A percentile compares a stretch with the other conserved stretches of the same genome.
Evolutionary conservation across 148 eudicot genomes (phyloP).

Genomic region (Persicaria maculosa): DNA sequence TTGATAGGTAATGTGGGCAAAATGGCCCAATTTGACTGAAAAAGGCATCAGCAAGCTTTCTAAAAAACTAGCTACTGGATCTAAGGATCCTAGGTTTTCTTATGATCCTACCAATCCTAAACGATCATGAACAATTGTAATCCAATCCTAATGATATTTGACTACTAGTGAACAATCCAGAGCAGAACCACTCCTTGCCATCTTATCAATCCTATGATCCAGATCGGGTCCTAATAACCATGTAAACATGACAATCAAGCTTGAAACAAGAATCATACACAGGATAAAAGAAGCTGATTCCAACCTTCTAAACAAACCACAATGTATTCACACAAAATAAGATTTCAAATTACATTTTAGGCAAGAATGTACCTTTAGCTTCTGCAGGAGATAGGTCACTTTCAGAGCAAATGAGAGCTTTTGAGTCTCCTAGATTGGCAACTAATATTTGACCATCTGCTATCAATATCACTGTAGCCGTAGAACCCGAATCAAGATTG

Average conservation of each 20-base stretch:
- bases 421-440: slow-evolving; percentile 93
- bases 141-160: too few species aligned
- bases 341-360: slow-evolving; percentile 11
- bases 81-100: too few species aligned
- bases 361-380: slow-evolving; percentile 62
- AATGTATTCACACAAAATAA: neutral
- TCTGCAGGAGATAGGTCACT: slow-evolving; percentile 58
- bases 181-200: too few species aligned
- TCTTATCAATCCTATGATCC: too few species aligned
- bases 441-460: slow-evolving; percentile 75
- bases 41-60: too few species aligned
- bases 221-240: too few species aligned
- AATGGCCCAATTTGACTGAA: too few species aligned
- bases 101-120: too few species aligned
- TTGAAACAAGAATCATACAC: neutral
- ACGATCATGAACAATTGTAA: too few species aligned
- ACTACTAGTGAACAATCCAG: too few species aligned
- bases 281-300: neutral
- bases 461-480: slow-evolving; percentile 68
- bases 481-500: slow-evolving; percentile 75
- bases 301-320: neutral
- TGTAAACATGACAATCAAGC: neutral
- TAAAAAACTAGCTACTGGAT: too few species aligned
- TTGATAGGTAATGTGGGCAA: too few species aligned
- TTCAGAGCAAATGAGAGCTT: slow-evolving; percentile 90